A percentile compares a stretch with the other conserved stretches of the same genome.
These are phyloP conservation scores for Dioszegia aurantiaca DNA, from an alignment of 768 basidiomycete species.

Conservation along the genomic window DNA sequence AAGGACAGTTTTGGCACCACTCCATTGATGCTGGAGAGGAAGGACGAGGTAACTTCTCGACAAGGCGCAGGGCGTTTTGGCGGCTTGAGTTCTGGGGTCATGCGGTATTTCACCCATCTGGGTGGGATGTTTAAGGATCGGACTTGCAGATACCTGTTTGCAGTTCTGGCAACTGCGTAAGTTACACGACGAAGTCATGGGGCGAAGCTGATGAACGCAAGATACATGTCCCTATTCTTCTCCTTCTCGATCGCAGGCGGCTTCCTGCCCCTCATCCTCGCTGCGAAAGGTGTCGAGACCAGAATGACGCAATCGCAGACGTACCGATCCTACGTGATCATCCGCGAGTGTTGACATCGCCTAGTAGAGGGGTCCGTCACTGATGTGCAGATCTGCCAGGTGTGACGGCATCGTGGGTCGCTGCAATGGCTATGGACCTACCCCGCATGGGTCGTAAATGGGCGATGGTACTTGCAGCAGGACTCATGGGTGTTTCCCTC, in stretches of 20 bases:
- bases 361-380: background rate
- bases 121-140: conserved; percentile 42
- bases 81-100: too few species aligned
- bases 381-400: conserved; percentile 30
- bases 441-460: conserved; percentile 29
- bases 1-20: too few species aligned
- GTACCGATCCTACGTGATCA: conserved; percentile 45
- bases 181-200: background rate
- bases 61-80: too few species aligned
- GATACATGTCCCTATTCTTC: conserved; percentile 36
- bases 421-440: conserved; percentile 31
- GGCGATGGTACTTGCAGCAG: conserved; percentile 33
- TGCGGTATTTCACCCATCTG: conserved; percentile 42
- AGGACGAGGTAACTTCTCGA: too few species aligned
- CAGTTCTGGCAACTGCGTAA: conserved; percentile 38
- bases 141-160: conserved; percentile 38
- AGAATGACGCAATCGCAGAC: conserved; percentile 22
- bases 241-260: conserved; percentile 51
- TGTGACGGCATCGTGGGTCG: conserved; percentile 30
- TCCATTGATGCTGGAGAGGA: too few species aligned
- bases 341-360: conserved; percentile 23
- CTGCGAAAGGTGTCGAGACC: conserved; percentile 41
- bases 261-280: conserved; percentile 51
- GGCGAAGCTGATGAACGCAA: background rate
- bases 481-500: conserved; percentile 34